These are phyloP conservation scores for Hypoxylon sp. DNA, from an alignment of 2,329 filamentous ascomycete genomes.

Conservation along the genomic window DNA sequence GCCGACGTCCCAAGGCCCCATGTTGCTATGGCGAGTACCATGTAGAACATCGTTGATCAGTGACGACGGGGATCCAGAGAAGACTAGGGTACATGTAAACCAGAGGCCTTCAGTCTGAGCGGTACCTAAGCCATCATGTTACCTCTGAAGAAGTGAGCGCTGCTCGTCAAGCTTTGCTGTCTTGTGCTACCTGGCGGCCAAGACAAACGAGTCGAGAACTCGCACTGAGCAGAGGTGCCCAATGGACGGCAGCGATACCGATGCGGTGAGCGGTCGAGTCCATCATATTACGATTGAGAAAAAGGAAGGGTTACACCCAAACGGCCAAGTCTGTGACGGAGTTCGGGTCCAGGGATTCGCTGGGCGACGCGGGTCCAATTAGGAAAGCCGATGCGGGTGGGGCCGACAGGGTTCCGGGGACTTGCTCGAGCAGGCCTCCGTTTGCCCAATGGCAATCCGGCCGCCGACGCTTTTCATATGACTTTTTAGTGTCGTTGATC, in stretches of 20 bases:
- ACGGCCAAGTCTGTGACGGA: slow-evolving; percentile 32
- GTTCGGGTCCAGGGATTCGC: slow-evolving; percentile 18
- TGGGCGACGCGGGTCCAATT: slow-evolving; percentile 27
- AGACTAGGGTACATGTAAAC: no score
- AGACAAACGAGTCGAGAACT: slow-evolving; percentile 14
- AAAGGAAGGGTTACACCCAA: slow-evolving; percentile 29
- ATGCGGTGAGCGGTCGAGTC: slow-evolving; percentile 21
- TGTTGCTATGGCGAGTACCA: no score
- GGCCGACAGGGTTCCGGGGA: slow-evolving; percentile 17
- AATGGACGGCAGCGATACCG: slow-evolving; percentile 2
- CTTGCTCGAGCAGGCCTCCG: slow-evolving; percentile 21
- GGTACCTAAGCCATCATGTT: no score
- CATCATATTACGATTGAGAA: slow-evolving; percentile 25
- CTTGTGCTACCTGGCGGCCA: slow-evolving; percentile 12
- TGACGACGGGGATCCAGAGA: slow-evolving; percentile 29
- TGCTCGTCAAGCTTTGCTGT: background rate
- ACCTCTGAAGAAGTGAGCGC: background rate
- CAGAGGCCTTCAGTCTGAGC: slow-evolving; percentile 17
- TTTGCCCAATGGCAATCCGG: slow-evolving; percentile 13
- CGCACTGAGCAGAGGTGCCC: no score
- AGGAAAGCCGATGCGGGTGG: slow-evolving; percentile 33
- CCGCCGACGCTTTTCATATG: slow-evolving; percentile 6
- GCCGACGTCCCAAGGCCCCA: background rate
- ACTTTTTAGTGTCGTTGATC: background rate
- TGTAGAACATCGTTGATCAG: slow-evolving; percentile 32